phyloP scores from a whole-genome alignment of 345 rosid species.

The Microcos paniculata region DNA sequence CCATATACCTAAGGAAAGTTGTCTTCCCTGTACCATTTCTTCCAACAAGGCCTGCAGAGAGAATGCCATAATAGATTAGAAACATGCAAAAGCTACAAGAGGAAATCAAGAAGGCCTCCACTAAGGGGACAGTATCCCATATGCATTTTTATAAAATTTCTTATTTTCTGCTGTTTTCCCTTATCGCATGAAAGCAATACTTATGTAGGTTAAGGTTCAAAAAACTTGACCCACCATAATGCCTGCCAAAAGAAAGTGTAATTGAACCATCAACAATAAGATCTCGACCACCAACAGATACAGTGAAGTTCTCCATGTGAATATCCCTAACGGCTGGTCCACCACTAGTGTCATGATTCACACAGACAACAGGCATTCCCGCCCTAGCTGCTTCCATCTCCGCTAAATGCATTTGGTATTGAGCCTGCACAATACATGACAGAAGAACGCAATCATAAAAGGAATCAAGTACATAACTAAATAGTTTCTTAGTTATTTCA shows the following conservation, averaged over 20 bases:
- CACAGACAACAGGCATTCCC: slow-evolving; percentile 89
- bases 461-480: not conserved
- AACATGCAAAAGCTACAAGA: not conserved
- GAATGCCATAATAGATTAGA: slow-evolving; percentile 9
- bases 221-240: slow-evolving; percentile 68
- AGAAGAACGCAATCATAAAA: not conserved
- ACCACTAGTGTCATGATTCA: slow-evolving; percentile 68
- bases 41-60: slow-evolving; percentile 83
- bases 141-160: not conserved
- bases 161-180: not conserved
- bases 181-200: slow-evolving; percentile 6
- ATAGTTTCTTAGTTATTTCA: not conserved
- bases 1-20: slow-evolving; percentile 94
- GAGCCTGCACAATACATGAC: slow-evolving; percentile 49
- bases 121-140: not conserved
- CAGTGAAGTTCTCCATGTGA: slow-evolving; percentile 86
- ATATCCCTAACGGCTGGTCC: slow-evolving; percentile 86
- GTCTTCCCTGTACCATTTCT: slow-evolving; percentile 99
- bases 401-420: slow-evolving; percentile 85
- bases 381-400: slow-evolving; percentile 96
- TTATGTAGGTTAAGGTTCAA: not conserved
- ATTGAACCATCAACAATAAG: slow-evolving; percentile 86
- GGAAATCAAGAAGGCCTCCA: not conserved
- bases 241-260: slow-evolving; percentile 93
- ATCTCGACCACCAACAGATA: slow-evolving; percentile 98